These are phyloP conservation scores for Naganishia kalamii DNA, from an alignment of 768 basidiomycete genomes.

Conservation along the genomic window DNA sequence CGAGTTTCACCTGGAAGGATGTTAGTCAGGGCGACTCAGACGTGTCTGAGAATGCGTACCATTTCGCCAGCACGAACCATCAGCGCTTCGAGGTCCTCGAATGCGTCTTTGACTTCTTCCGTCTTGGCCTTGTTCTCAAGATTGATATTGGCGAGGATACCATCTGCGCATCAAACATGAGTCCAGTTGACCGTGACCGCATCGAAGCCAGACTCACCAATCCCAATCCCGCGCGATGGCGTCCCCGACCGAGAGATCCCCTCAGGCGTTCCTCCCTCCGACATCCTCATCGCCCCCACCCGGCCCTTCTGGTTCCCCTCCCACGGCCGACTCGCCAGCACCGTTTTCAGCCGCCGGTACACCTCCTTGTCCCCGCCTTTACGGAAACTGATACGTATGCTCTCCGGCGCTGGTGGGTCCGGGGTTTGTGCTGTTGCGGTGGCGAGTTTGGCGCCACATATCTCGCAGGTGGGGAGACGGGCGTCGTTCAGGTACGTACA, in stretches of 20 bases:
- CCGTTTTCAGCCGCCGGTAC: conserved; percentile 68
- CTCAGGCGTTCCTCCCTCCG: not conserved
- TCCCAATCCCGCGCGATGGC: conserved; percentile 16
- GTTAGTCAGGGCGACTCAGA: no score
- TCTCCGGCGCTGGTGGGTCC: conserved; percentile 13
- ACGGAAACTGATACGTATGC: conserved; percentile 81
- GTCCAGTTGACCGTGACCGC: not conserved
- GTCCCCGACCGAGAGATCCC: conserved; percentile 9
- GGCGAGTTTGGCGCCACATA: conserved; percentile 8
- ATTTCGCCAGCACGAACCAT: conserved; percentile 89
- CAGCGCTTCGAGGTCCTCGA: conserved; percentile 80
- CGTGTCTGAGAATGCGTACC: no score
- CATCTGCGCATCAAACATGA: conserved; percentile 52
- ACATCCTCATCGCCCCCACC: not conserved
- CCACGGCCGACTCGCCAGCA: conserved; percentile 69
- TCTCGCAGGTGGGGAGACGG: not conserved
- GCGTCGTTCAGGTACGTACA: conserved; percentile 80
- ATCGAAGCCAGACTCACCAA: conserved; percentile 14
- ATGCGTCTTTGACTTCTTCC: conserved; percentile 64
- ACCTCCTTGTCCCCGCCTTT: conserved; percentile 80
- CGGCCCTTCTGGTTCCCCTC: conserved; percentile 49
- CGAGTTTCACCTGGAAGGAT: conserved; percentile 62
- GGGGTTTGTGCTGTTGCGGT: not conserved
- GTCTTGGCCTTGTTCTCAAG: conserved; percentile 59
- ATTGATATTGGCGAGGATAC: conserved; percentile 72